Conservation (phyloP, 1,284 basidiomycete species). For the Cryptococcus amylolentus region DNA sequence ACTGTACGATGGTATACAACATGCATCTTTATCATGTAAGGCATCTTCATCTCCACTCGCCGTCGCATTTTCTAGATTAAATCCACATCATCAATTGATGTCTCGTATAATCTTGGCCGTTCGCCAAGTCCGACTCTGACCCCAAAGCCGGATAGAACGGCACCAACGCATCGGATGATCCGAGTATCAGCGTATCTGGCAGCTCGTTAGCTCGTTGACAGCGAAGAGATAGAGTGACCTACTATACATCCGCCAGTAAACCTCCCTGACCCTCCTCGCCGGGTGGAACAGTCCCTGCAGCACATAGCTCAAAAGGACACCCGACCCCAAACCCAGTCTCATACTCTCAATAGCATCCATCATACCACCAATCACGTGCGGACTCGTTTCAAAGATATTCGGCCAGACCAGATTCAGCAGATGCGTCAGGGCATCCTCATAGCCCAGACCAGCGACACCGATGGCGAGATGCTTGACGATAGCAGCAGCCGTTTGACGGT, state of each 20-base stretch:
- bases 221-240: constrained; percentile 35
- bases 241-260: constrained; percentile 91
- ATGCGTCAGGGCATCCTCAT: constrained; percentile 96
- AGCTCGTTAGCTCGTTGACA: background rate
- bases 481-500: constrained; percentile 96
- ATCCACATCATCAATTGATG: constrained; percentile 65
- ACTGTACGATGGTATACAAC: constrained; percentile 6
- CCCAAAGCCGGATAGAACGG: constrained; percentile 90
- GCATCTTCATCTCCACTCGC: background rate
- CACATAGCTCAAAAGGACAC: constrained; percentile 71
- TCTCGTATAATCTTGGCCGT: constrained; percentile 72
- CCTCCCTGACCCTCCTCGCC: constrained; percentile 92
- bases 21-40: constrained; percentile 5
- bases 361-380: constrained; percentile 95
- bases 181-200: constrained; percentile 67
- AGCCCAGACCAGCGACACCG: constrained; percentile 93
- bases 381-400: constrained; percentile 96
- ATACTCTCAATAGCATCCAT: constrained; percentile 97
- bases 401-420: constrained; percentile 99
- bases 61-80: constrained; percentile 13
- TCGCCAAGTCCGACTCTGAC: constrained; percentile 76
- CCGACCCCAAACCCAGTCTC: constrained; percentile 91
- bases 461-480: constrained; percentile 98
- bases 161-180: constrained; percentile 82
- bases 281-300: constrained; percentile 94